Evolutionary conservation across 2,329 filamentous ascomycete species (phyloP).

Genomic region (Xylariaceae sp.): DNA sequence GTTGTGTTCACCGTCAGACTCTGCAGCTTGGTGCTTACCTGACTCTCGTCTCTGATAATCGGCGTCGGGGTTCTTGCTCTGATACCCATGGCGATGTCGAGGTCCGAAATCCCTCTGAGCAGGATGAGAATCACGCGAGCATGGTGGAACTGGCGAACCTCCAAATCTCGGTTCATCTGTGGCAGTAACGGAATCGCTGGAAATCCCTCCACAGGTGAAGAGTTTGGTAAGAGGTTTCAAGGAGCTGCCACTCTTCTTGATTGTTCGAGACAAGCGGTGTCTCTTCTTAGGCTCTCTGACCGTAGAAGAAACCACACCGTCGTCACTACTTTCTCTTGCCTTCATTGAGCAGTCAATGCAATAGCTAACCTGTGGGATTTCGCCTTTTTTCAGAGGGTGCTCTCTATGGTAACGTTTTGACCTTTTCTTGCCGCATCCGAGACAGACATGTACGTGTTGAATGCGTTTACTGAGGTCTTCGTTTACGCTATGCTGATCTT

Average conservation of each 20-base stretch:
- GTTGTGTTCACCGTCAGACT: too few species aligned
- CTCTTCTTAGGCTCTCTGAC: slow-evolving; percentile 9
- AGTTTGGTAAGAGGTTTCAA: slow-evolving; percentile 14
- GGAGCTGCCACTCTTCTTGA: slow-evolving; percentile 8
- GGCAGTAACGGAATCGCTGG: neutral
- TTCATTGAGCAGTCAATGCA: slow-evolving; percentile 21
- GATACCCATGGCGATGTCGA: neutral
- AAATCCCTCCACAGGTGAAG: slow-evolving; percentile 6
- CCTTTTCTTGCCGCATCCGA: slow-evolving; percentile 26
- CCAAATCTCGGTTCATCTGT: slow-evolving; percentile 16
- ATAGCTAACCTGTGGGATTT: slow-evolving; percentile 25
- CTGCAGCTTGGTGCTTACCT: too few species aligned
- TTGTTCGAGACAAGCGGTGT: slow-evolving; percentile 4
- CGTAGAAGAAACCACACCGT: neutral
- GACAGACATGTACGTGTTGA: slow-evolving; percentile 25
- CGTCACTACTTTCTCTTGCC: slow-evolving; percentile 11
- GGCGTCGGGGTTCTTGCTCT: too few species aligned
- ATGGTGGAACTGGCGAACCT: slow-evolving; percentile 11
- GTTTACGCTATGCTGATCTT: neutral
- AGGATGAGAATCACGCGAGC: neutral
- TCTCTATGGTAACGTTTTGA: slow-evolving; percentile 23
- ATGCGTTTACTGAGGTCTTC: slow-evolving; percentile 21
- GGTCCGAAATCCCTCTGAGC: neutral
- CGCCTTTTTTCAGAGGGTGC: slow-evolving; percentile 26
- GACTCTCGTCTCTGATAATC: too few species aligned